Percentiles rank a stretch among this genome's conserved stretches.
Conservation (phyloP, 306 rosid genomes). For the Mimosa pudica region DNA sequence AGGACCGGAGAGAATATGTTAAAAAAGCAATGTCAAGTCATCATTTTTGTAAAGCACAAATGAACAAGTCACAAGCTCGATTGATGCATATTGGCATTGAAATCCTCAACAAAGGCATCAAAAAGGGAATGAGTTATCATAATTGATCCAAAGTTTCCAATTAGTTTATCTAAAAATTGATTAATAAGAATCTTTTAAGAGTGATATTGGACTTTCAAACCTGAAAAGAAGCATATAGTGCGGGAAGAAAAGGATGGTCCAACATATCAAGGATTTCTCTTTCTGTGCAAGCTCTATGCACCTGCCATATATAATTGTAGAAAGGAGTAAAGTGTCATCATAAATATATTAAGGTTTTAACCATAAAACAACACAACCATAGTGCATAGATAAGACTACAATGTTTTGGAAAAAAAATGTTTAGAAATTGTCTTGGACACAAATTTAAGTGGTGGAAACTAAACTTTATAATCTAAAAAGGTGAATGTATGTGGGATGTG, state of each 20-base stretch:
- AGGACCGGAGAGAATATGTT: not conserved
- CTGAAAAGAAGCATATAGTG: constrained; percentile 97
- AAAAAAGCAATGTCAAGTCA: not conserved
- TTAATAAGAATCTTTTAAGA: constrained; percentile 11
- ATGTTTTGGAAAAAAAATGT: not conserved
- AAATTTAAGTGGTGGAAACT: not conserved
- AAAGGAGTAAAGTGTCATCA: constrained; percentile 18
- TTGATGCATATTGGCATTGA: not conserved
- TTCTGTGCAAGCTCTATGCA: constrained; percentile 97
- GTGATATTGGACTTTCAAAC: constrained; percentile 44
- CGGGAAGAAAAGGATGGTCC: constrained; percentile 99
- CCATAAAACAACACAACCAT: not conserved
- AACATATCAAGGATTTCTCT: constrained; percentile 94
- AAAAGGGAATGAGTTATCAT: not conserved
- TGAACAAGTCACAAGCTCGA: not conserved
- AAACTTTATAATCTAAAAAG: not conserved
- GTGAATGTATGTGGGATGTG: not conserved
- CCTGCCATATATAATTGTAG: constrained; percentile 50
- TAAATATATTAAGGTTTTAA: not conserved
- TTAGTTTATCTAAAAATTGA: not conserved
- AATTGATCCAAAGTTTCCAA: constrained; percentile 18
- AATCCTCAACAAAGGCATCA: not conserved
- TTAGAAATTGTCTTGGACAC: constrained; percentile 2
- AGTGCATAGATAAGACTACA: not conserved
- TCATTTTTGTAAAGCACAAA: constrained; percentile 8